Evolutionary conservation across 768 basidiomycete species (phyloP).

Genomic region (Chlorophyllum brunneum): DNA sequence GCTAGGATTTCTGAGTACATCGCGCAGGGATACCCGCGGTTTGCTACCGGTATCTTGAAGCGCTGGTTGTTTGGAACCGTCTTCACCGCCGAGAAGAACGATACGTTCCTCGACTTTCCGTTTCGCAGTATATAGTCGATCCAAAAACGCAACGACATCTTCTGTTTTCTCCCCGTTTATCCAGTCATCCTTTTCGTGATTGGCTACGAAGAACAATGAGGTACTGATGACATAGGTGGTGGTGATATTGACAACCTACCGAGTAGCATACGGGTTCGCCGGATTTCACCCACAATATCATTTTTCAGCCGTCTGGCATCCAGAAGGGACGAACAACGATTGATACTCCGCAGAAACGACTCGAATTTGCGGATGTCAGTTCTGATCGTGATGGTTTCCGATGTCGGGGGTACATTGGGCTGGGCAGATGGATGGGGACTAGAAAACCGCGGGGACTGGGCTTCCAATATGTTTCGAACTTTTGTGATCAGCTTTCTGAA

Average conservation of each 20-base stretch:
- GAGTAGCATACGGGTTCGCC: conserved; percentile 70
- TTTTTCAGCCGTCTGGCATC: conserved; percentile 91
- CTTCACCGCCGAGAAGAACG: conserved; percentile 60
- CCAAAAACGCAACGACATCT: conserved; percentile 82
- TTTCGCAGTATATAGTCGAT: conserved; percentile 86
- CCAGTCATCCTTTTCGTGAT: conserved; percentile 86
- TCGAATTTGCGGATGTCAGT: conserved; percentile 86
- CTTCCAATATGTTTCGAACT: conserved; percentile 80
- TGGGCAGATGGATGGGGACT: conserved; percentile 35
- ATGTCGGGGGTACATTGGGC: conserved; percentile 31
- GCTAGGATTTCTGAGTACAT: conserved; percentile 83
- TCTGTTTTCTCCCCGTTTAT: conserved; percentile 84
- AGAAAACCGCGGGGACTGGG: conserved; percentile 62
- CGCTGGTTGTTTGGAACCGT: conserved; percentile 39
- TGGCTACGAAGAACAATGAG: conserved; percentile 40
- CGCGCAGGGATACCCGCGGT: conserved; percentile 59
- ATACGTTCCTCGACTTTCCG: conserved; percentile 86
- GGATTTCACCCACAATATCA: conserved; percentile 88
- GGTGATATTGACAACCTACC: conserved; percentile 37
- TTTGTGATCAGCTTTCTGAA: conserved; percentile 79
- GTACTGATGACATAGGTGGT: background rate
- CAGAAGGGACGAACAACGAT: conserved; percentile 72
- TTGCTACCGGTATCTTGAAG: conserved; percentile 40
- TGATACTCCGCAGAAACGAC: conserved; percentile 84
- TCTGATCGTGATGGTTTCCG: conserved; percentile 76